phyloP scores from a whole-genome alignment of 495 filamentous ascomycete species.

The Elaphomyces granulatus region DNA sequence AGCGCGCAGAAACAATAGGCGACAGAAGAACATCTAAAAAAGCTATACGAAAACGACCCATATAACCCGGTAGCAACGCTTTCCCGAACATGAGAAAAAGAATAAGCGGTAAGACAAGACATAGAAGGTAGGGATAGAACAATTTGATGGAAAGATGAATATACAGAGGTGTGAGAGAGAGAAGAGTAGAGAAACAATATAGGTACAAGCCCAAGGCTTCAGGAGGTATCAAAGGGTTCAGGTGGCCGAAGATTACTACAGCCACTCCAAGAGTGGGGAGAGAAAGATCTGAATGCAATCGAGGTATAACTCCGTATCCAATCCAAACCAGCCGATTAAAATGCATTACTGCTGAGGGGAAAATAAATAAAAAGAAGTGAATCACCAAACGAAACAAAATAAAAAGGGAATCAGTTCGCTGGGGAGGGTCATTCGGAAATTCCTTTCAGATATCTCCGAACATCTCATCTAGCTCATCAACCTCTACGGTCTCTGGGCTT shows the following conservation, averaged over 20 bases:
- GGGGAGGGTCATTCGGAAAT: neutral
- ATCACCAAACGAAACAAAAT: neutral
- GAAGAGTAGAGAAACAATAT: neutral
- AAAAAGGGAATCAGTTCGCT: neutral
- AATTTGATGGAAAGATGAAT: neutral
- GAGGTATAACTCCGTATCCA: no score
- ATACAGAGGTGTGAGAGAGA: neutral
- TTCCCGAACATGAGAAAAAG: no score
- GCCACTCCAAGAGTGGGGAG: neutral
- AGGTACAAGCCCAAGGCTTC: neutral
- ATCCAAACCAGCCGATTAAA: no score
- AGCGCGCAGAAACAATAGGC: no score
- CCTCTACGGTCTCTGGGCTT: slow-evolving; percentile 76
- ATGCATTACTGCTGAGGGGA: no score
- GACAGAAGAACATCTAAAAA: no score
- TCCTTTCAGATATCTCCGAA: slow-evolving; percentile 38
- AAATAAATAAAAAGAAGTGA: slow-evolving; percentile 2
- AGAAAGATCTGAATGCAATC: no score
- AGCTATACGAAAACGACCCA: no score
- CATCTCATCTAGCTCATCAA: slow-evolving; percentile 87
- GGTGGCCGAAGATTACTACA: no score
- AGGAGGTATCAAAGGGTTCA: slow-evolving; percentile 1
- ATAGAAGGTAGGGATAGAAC: no score
- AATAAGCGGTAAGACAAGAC: no score
- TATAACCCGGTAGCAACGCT: no score